Evolutionary conservation across 2,329 filamentous ascomycete species (phyloP).

Genomic region (Blastomyces silverae): DNA sequence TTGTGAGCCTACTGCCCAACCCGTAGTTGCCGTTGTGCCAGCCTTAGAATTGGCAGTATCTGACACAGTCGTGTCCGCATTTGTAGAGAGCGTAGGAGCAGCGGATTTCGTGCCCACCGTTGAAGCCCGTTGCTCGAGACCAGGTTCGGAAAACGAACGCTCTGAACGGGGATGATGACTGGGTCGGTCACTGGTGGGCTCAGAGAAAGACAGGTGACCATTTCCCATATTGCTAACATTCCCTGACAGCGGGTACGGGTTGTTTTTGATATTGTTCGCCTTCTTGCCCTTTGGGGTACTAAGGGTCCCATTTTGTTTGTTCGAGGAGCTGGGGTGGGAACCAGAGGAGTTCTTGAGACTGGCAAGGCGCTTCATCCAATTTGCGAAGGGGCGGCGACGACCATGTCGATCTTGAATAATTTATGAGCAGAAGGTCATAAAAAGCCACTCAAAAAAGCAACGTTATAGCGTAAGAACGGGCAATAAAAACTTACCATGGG

Average conservation of each 20-base stretch:
- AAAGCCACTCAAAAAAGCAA: slow-evolving; percentile 14
- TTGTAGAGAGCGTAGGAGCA: slow-evolving; percentile 76
- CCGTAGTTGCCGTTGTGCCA: slow-evolving; percentile 64
- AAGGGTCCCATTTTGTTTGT: slow-evolving; percentile 30
- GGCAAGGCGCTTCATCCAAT: slow-evolving; percentile 89
- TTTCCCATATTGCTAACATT: slow-evolving; percentile 43
- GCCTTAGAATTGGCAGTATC: slow-evolving; percentile 71
- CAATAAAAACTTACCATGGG: slow-evolving; percentile 37
- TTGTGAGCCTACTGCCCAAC: slow-evolving; percentile 57
- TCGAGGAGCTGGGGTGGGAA: slow-evolving; percentile 40
- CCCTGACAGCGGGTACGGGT: slow-evolving; percentile 84
- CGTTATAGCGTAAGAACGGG: neutral
- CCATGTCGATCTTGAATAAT: slow-evolving; percentile 55
- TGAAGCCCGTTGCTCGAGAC: slow-evolving; percentile 54
- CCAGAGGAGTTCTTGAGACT: slow-evolving; percentile 72
- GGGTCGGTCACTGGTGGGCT: slow-evolving; percentile 46
- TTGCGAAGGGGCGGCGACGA: slow-evolving; percentile 78
- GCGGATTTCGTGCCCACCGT: slow-evolving; percentile 63
- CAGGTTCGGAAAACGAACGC: slow-evolving; percentile 56
- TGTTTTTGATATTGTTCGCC: slow-evolving; percentile 63
- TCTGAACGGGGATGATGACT: slow-evolving; percentile 52
- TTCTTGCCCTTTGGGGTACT: slow-evolving; percentile 49
- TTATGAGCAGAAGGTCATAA: slow-evolving; percentile 11
- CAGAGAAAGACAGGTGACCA: slow-evolving; percentile 44
- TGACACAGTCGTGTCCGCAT: slow-evolving; percentile 67